A percentile compares a stretch with the other conserved stretches of the same genome.
Evolutionary conservation across 202 grass and related monocot genomes (phyloP).

Genomic region (Brachypodium distachyon): DNA sequence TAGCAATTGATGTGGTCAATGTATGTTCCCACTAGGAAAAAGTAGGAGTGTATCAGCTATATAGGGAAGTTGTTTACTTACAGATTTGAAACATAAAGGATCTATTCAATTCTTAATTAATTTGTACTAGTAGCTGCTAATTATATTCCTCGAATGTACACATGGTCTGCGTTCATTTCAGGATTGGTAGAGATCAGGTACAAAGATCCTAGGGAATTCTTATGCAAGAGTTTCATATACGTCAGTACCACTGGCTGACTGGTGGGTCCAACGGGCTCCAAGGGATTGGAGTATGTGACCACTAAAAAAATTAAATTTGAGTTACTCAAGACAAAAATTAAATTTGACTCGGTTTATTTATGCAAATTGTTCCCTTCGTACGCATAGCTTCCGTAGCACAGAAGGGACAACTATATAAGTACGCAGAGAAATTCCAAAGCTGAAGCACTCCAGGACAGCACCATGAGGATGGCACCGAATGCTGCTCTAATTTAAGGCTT

Average conservation of each 20-base stretch:
- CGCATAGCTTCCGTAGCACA: neutral
- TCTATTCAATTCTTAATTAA: conserved; percentile 1
- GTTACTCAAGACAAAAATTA: no score
- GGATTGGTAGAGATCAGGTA: neutral
- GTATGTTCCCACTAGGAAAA: conserved; percentile 14
- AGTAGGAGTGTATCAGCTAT: neutral
- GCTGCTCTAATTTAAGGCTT: conserved; percentile 21
- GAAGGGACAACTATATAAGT: neutral
- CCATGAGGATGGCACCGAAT: conserved; percentile 19
- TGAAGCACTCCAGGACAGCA: conserved; percentile 1
- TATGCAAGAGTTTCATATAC: neutral
- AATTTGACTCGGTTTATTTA: neutral
- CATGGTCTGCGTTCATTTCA: neutral
- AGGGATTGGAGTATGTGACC: neutral
- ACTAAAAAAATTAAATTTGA: no score
- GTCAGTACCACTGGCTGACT: neutral
- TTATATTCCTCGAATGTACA: neutral
- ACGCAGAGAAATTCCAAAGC: conserved; percentile 7
- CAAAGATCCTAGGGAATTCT: conserved; percentile 6
- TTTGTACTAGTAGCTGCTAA: no score
- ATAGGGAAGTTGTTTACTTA: neutral
- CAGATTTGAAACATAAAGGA: conserved; percentile 2
- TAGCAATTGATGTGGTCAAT: conserved; percentile 5
- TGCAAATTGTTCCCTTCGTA: neutral
- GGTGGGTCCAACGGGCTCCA: neutral